Evolutionary conservation across 2,329 filamentous ascomycete genomes (phyloP).

Genomic region (Aspergillus versicolor): DNA sequence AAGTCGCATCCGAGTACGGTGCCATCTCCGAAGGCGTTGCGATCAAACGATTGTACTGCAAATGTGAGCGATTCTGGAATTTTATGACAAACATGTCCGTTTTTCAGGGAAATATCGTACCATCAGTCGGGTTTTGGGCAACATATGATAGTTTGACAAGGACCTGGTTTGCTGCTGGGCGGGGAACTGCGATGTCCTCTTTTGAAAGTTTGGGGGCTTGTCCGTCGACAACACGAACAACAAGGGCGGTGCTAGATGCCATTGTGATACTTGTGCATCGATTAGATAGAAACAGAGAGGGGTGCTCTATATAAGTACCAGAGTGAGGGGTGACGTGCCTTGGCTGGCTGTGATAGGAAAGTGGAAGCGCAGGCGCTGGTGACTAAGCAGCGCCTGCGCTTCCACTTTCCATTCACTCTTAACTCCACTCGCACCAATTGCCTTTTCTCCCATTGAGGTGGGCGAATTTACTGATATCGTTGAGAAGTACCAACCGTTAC

Average conservation of each 20-base stretch:
- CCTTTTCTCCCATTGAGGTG: too few relatives aligned
- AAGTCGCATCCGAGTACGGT: slow-evolving; percentile 33
- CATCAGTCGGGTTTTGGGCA: slow-evolving; percentile 26
- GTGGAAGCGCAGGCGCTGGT: too few relatives aligned
- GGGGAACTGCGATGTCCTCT: slow-evolving; percentile 13
- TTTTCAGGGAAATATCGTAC: slow-evolving; percentile 5
- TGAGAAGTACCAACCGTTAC: too few relatives aligned
- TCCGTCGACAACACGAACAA: slow-evolving; percentile 13
- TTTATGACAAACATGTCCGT: background rate
- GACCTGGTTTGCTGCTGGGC: slow-evolving; percentile 16
- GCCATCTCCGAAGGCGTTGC: slow-evolving; percentile 38
- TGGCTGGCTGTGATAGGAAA: too few relatives aligned
- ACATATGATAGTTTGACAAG: slow-evolving; percentile 26
- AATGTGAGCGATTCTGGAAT: background rate
- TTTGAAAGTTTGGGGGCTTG: slow-evolving; percentile 7
- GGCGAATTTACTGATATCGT: too few relatives aligned
- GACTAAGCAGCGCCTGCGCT: too few relatives aligned
- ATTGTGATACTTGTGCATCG: too few relatives aligned
- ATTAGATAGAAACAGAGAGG: background rate
- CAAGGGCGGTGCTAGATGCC: slow-evolving; percentile 11
- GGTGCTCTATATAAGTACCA: background rate
- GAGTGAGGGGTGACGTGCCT: too few relatives aligned
- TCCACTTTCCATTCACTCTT: too few relatives aligned
- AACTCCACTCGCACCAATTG: too few relatives aligned
- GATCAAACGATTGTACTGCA: slow-evolving; percentile 34